A percentile compares a stretch with the other conserved stretches of the same genome.
Conservation (phyloP, 257 asterid species). For the Solanum rostratum region DNA sequence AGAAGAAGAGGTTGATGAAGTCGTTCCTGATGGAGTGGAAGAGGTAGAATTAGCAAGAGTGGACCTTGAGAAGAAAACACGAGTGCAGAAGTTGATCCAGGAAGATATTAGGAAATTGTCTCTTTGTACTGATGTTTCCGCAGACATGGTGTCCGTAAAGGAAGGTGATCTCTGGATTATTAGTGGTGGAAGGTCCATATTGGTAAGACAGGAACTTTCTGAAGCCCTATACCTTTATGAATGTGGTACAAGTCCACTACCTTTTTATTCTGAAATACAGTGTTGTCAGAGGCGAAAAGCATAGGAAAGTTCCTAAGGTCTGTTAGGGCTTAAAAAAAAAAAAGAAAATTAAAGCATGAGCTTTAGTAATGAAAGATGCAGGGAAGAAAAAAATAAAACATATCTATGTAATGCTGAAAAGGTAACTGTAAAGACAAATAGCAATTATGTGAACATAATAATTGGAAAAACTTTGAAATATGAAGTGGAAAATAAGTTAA, state of each 20-base stretch:
- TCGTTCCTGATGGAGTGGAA: slow-evolving; percentile 99
- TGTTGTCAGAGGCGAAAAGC: neutral
- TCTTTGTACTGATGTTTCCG: slow-evolving; percentile 38
- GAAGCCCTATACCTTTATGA: neutral
- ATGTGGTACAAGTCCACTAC: neutral
- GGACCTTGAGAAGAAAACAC: slow-evolving; percentile 72
- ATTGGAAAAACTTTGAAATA: neutral
- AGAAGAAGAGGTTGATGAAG: slow-evolving; percentile 99
- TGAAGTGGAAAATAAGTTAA: neutral
- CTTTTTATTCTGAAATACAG: neutral
- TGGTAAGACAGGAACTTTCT: slow-evolving; percentile 36
- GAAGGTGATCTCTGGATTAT: slow-evolving; percentile 82
- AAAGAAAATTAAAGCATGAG: neutral
- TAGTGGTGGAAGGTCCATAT: slow-evolving; percentile 57
- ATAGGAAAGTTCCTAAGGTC: neutral
- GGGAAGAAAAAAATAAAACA: neutral
- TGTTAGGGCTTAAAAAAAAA: neutral
- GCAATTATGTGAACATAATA: neutral
- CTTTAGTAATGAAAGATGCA: neutral
- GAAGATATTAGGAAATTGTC: slow-evolving; percentile 73
- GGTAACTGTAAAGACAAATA: neutral
- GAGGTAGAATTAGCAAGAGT: slow-evolving; percentile 96
- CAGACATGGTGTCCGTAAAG: slow-evolving; percentile 39
- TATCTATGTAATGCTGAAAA: neutral
- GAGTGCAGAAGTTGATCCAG: slow-evolving; percentile 52